Conservation (phyloP, 257 asterid genomes). For the Lycium ferocissimum region DNA sequence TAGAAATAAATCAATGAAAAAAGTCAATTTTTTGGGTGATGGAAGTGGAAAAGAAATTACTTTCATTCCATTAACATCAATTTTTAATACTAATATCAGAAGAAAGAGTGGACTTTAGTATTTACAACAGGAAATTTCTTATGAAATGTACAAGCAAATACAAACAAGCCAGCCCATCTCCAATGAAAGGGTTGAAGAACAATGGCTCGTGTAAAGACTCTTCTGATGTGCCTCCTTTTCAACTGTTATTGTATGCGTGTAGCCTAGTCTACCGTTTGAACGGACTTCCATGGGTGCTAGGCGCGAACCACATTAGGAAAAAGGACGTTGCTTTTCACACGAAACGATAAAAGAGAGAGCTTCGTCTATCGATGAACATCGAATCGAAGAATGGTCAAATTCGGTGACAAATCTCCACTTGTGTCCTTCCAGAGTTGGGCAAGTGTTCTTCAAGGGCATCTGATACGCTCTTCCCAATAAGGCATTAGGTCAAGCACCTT, state of each 20-base stretch:
- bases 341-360: background rate
- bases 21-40: background rate
- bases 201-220: conserved; percentile 31
- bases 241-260: background rate
- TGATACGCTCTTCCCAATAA: background rate
- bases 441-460: background rate
- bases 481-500: background rate
- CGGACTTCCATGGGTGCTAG: background rate
- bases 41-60: background rate
- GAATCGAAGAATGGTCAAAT: background rate
- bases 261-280: background rate
- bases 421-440: background rate
- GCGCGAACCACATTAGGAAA: background rate
- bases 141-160: conserved; percentile 9
- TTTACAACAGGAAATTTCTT: background rate
- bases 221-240: background rate
- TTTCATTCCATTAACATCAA: background rate
- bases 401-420: background rate
- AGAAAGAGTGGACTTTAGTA: background rate
- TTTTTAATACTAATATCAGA: background rate
- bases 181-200: conserved; percentile 59
- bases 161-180: conserved; percentile 47
- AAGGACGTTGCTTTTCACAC: too few relatives aligned
- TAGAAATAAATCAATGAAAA: too few relatives aligned
- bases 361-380: background rate